Evolutionary conservation across 106 monocot genomes (phyloP), one percentile per base, ranked within the genome.

Genomic region (Dactylorhiza incarnata): DNA sequence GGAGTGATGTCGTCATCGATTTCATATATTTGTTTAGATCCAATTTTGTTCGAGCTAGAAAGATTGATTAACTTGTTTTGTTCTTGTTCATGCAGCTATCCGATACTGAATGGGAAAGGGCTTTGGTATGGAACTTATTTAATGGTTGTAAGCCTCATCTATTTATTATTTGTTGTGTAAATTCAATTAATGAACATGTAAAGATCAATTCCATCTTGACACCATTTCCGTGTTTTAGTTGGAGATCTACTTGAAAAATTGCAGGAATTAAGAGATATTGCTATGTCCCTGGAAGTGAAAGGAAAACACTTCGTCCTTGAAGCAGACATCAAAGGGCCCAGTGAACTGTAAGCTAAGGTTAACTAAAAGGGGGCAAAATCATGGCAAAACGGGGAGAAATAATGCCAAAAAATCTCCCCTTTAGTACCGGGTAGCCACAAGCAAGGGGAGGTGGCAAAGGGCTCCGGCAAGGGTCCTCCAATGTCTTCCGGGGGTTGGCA

Each of bases 311-410:
- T 97, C 83, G 79, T 93, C 69, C 87, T 97, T 51, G 93, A 97
- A 84, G 72, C 85, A 63, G 93, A 97, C 81, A 89, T 97, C n/a
- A 97, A 89, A 89, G 96, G 96, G 25, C 93, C 96, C n/a, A n/a
- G n/a, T n/a, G n/a, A n/a, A n/a, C n/a, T n/a, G n/a, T n/a, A n/a
- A n/a, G n/a, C n/a, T n/a, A n/a, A n/a, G n/a, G n/a, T n/a, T n/a
- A n/a, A n/a, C n/a, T n/a, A n/a, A n/a, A n/a, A n/a, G n/a, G n/a
- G 89, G 90, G 65, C 61, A 91, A 71, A 97, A 97, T 75, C 89
- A 93, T 75, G 93, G 93, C 78, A 90, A 93, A 48, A 93, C 96
- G 15, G 96, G 96, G 48, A 97, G 93, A 80, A n/a, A n/a, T n/a
- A n/a, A n/a, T n/a, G n/a, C n/a, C n/a, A n/a, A n/a, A n/a, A n/a